Conservation (phyloP, 176 grass and related monocot species). For the Zea luxurians region DNA sequence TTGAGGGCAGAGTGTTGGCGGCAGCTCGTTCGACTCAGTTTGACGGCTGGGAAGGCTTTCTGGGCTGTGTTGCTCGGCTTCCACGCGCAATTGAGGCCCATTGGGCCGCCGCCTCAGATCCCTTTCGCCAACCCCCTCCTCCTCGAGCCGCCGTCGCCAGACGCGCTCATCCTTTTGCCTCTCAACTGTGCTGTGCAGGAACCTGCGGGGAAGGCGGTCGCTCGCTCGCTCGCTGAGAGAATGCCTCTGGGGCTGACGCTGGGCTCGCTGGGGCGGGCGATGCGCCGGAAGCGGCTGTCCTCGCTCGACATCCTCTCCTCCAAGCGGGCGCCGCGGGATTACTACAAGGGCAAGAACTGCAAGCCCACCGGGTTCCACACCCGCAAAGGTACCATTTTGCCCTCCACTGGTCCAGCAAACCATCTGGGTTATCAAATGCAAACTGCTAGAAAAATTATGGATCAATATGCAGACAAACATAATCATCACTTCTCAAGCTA, state of each 20-base stretch:
- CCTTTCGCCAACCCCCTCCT: neutral
- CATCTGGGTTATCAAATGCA: conserved; percentile 16
- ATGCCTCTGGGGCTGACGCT: conserved; percentile 83
- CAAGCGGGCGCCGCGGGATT: conserved; percentile 79
- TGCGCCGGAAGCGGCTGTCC: conserved; percentile 76
- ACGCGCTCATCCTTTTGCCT: neutral
- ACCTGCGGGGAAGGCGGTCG: neutral
- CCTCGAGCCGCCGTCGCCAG: no score
- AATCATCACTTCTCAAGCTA: neutral
- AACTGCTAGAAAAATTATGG: neutral
- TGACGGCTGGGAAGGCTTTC: no score
- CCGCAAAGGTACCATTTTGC: conserved; percentile 72
- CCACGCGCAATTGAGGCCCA: no score
- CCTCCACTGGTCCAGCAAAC: neutral
- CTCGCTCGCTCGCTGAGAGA: conserved; percentile 1
- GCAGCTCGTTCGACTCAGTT: no score
- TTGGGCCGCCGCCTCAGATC: neutral
- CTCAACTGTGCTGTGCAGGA: conserved; percentile 5
- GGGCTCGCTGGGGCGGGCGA: conserved; percentile 64
- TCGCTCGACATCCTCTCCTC: conserved; percentile 86
- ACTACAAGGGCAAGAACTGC: conserved; percentile 99
- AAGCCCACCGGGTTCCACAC: conserved; percentile 96
- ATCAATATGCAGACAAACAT: neutral
- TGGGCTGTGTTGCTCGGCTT: no score
- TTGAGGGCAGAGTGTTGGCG: no score